Evolutionary conservation across 83 land plant genomes (phyloP).

Genomic region (Isoetes engelmannii): DNA sequence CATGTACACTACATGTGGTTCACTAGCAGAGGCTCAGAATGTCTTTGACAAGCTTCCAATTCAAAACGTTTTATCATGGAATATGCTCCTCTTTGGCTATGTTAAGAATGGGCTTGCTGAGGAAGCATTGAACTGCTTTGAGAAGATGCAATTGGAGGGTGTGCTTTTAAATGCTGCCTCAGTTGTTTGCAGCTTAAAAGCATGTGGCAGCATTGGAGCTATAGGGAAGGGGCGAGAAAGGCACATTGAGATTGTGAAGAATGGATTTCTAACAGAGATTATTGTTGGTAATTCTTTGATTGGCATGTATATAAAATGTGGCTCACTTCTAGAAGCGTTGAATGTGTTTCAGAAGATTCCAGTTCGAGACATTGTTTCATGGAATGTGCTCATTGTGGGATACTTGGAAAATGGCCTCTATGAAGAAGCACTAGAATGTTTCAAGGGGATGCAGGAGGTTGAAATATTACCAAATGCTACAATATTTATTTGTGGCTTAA

Average conservation of each 20-base stretch:
- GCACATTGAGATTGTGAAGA: constrained; percentile 24
- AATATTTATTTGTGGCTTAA: background rate
- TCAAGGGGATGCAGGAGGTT: constrained; percentile 33
- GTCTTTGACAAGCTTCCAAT: background rate
- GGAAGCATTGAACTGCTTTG: no score
- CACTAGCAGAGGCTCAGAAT: background rate
- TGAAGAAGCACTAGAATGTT: constrained; percentile 36
- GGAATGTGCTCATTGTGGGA: constrained; percentile 45
- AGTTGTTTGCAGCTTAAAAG: constrained; percentile 5
- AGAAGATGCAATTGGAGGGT: no score
- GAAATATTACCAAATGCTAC: background rate
- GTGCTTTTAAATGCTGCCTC: no score
- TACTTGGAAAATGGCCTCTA: constrained; percentile 31
- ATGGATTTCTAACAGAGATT: constrained; percentile 34
- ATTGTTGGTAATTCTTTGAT: constrained; percentile 45
- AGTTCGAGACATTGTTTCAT: constrained; percentile 32
- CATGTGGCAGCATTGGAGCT: constrained; percentile 34
- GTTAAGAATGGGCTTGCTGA: no score
- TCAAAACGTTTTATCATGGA: constrained; percentile 7
- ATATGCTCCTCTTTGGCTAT: background rate
- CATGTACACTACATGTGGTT: constrained; percentile 4
- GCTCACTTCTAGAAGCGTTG: constrained; percentile 41
- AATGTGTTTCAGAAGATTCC: constrained; percentile 46
- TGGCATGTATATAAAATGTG: constrained; percentile 45
- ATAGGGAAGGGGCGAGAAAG: constrained; percentile 29